Conservation (phyloP, 2,329 filamentous ascomycete species). For the Trichoderma arundinaceum region DNA sequence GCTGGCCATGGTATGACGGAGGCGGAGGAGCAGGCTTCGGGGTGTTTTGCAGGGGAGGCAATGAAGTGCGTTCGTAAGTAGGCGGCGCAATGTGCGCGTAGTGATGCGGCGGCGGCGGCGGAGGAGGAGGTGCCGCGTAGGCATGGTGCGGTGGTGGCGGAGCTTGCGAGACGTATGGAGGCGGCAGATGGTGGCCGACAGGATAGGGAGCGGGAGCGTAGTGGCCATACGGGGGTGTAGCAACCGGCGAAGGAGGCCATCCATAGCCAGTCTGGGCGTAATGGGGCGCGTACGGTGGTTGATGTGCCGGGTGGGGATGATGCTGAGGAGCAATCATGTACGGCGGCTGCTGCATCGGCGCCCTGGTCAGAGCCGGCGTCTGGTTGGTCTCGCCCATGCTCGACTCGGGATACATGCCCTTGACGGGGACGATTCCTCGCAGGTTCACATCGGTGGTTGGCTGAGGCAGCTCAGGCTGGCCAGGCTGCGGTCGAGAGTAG, state of each 20-base stretch:
- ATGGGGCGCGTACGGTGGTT: slow-evolving; percentile 47
- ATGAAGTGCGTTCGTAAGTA: slow-evolving; percentile 45
- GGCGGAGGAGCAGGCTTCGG: slow-evolving; percentile 39
- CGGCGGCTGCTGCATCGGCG: slow-evolving; percentile 63
- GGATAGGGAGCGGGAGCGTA: slow-evolving; percentile 49
- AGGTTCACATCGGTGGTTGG: slow-evolving; percentile 81
- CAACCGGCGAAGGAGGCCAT: slow-evolving; percentile 62
- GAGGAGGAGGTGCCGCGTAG: slow-evolving; percentile 15
- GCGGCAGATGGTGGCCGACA: slow-evolving; percentile 40
- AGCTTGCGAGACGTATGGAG: slow-evolving; percentile 41
- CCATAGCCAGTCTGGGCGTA: slow-evolving; percentile 54
- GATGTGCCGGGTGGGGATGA: slow-evolving; percentile 40
- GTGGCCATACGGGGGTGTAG: slow-evolving; percentile 60
- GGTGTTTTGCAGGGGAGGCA: slow-evolving; percentile 46
- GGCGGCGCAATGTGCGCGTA: slow-evolving; percentile 35
- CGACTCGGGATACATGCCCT: slow-evolving; percentile 97
- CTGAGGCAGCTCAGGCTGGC: slow-evolving; percentile 74
- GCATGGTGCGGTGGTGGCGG: slow-evolving; percentile 40
- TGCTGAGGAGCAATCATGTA: slow-evolving; percentile 48
- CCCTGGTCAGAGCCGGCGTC: slow-evolving; percentile 79
- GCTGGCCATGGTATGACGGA: slow-evolving; percentile 44
- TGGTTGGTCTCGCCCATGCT: slow-evolving; percentile 85
- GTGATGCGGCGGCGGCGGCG: slow-evolving; percentile 35
- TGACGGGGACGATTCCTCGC: slow-evolving; percentile 81
- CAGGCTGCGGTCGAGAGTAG: slow-evolving; percentile 80